These are phyloP conservation scores for Talaromyces pinophilus DNA, from an alignment of 2,329 filamentous ascomycete genomes.

Conservation along the genomic window DNA sequence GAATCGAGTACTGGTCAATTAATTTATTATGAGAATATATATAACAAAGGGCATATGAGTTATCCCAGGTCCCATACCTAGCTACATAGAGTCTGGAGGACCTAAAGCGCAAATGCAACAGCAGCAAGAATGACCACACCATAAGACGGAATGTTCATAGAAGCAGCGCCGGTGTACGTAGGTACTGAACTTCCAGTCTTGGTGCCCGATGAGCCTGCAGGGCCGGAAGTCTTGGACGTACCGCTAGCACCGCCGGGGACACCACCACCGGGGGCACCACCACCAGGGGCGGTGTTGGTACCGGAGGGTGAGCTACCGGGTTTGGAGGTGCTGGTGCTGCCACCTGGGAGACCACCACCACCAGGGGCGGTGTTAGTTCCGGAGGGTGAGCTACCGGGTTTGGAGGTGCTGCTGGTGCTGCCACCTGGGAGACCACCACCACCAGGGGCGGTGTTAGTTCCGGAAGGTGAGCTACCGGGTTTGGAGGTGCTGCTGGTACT, in stretches of 20 bases:
- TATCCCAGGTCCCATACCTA: not conserved
- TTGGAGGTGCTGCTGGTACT: not conserved
- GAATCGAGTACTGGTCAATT: not conserved
- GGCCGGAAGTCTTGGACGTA: not conserved
- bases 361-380: not conserved
- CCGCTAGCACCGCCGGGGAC: not conserved
- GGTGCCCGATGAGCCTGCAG: not conserved
- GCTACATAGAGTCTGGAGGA: not conserved
- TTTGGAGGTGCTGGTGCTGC: not conserved
- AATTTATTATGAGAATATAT: not conserved
- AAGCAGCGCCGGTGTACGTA: constrained; percentile 2
- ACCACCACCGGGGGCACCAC: not conserved
- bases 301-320: not conserved
- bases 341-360: not conserved
- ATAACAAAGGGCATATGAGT: not conserved
- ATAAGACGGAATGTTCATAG: constrained; percentile 3
- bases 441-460: not conserved
- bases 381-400: not conserved
- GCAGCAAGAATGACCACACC: constrained; percentile 3
- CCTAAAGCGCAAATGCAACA: not conserved
- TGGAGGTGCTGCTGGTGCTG: not conserved
- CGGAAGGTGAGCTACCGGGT: not conserved
- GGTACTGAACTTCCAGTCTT: not conserved
- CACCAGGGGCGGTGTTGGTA: not conserved
- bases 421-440: not conserved